Evolutionary conservation across 768 basidiomycete genomes (phyloP).

Genomic region (Suillus subaureus): DNA sequence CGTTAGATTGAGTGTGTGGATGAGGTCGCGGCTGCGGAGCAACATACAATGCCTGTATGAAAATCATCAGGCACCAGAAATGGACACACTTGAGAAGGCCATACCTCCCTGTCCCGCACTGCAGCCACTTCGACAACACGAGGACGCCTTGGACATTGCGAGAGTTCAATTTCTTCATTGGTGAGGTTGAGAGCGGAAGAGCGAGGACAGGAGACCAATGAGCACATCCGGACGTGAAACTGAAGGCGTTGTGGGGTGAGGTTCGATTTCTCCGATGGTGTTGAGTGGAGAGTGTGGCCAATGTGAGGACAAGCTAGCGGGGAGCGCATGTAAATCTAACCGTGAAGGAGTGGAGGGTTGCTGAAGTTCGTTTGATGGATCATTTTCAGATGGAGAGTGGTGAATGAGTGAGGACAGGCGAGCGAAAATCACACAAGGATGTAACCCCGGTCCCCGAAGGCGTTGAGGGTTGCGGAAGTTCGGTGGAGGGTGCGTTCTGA

Average conservation of each 20-base stretch:
- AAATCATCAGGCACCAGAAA: neutral
- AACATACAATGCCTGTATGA: neutral
- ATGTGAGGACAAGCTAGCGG: no score
- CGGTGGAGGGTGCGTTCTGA: neutral
- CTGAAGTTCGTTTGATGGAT: neutral
- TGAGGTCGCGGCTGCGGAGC: neutral
- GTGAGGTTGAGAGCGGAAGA: neutral
- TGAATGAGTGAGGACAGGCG: no score
- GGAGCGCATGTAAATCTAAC: no score
- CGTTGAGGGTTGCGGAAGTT: neutral
- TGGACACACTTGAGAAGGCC: neutral
- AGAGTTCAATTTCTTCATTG: no score
- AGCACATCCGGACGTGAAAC: neutral
- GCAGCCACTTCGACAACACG: no score
- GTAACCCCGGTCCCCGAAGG: neutral
- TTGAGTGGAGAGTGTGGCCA: neutral
- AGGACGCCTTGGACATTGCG: no score
- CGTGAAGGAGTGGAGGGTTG: neutral
- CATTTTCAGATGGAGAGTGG: neutral
- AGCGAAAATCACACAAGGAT: neutral
- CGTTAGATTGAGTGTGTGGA: neutral
- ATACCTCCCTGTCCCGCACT: neutral
- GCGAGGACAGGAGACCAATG: neutral
- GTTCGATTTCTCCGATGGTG: neutral
- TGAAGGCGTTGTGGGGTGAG: neutral